Conservation (phyloP, 495 filamentous ascomycete genomes). For the Evernia prunastri region DNA sequence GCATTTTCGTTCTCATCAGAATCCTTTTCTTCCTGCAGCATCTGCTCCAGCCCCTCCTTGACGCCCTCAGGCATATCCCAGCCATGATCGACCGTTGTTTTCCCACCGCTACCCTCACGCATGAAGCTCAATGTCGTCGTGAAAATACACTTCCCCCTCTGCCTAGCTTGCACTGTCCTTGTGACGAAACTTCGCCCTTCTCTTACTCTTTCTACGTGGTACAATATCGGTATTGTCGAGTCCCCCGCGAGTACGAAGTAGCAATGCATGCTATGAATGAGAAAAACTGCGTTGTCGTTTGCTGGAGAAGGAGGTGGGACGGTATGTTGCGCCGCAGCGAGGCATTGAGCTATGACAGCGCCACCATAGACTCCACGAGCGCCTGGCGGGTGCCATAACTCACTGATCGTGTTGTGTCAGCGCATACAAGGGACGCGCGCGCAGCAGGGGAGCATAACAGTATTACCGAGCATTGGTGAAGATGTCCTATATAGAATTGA, state of each 20-base stretch:
- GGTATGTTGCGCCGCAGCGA: constrained; percentile 81
- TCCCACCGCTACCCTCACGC: constrained; percentile 59
- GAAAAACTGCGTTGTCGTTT: constrained; percentile 44
- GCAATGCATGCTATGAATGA: constrained; percentile 93
- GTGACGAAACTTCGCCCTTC: constrained; percentile 88
- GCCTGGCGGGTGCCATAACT: constrained; percentile 78
- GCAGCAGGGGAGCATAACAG: background rate
- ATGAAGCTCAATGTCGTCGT: constrained; percentile 90
- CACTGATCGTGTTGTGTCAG: constrained; percentile 26
- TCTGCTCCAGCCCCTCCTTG: constrained; percentile 30
- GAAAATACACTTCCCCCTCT: constrained; percentile 86
- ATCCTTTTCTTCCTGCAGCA: constrained; percentile 20
- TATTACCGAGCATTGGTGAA: constrained; percentile 76
- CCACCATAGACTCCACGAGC: constrained; percentile 93
- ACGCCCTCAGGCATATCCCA: constrained; percentile 49
- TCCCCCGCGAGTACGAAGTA: constrained; percentile 95
- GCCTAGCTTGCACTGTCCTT: constrained; percentile 88
- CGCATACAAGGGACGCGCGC: background rate
- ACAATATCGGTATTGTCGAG: constrained; percentile 76
- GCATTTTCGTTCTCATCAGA: constrained; percentile 29
- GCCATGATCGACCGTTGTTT: constrained; percentile 54
- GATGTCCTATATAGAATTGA: constrained; percentile 51
- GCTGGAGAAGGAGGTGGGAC: constrained; percentile 51
- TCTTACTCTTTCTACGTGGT: constrained; percentile 86
- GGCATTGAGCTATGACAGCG: constrained; percentile 83